Conservation (phyloP, 2,329 filamentous ascomycete species). For the Microdochium paspali region DNA sequence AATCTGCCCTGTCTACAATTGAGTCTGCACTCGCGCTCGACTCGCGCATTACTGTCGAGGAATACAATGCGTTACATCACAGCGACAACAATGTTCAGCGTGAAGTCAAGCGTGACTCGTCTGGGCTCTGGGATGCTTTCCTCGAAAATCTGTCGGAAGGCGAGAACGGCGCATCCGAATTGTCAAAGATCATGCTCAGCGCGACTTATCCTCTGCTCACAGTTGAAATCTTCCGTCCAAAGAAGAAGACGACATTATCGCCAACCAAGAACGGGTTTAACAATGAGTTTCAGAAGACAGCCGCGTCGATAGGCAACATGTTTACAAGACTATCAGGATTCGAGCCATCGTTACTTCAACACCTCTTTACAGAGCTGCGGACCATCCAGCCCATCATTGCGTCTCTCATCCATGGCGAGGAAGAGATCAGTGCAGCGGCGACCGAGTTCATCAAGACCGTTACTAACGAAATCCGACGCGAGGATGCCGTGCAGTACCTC, state of each 20-base stretch:
- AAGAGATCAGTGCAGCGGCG: constrained; percentile 69
- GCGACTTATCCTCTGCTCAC: constrained; percentile 63
- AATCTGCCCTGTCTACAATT: constrained; percentile 54
- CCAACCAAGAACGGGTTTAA: constrained; percentile 65
- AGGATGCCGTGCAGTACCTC: constrained; percentile 37
- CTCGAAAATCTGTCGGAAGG: constrained; percentile 55
- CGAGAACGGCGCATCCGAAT: constrained; percentile 38
- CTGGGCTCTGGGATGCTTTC: constrained; percentile 70
- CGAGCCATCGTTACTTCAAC: constrained; percentile 54
- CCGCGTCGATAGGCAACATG: constrained; percentile 58
- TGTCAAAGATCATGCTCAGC: constrained; percentile 67
- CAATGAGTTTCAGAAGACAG: constrained; percentile 46
- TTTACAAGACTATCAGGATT: constrained; percentile 76
- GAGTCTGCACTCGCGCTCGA: constrained; percentile 60
- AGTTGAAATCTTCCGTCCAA: constrained; percentile 61
- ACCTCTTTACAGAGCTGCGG: constrained; percentile 57
- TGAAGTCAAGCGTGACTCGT: constrained; percentile 60
- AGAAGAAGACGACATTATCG: constrained; percentile 32
- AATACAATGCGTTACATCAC: constrained; percentile 56
- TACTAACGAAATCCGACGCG: constrained; percentile 53
- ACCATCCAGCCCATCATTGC: constrained; percentile 69
- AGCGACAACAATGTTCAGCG: constrained; percentile 50
- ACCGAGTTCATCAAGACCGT: constrained; percentile 76
- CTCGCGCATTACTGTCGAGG: constrained; percentile 58
- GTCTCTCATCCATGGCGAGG: constrained; percentile 71